Conservation (phyloP, 257 asterid species). For the Lycium ferocissimum region DNA sequence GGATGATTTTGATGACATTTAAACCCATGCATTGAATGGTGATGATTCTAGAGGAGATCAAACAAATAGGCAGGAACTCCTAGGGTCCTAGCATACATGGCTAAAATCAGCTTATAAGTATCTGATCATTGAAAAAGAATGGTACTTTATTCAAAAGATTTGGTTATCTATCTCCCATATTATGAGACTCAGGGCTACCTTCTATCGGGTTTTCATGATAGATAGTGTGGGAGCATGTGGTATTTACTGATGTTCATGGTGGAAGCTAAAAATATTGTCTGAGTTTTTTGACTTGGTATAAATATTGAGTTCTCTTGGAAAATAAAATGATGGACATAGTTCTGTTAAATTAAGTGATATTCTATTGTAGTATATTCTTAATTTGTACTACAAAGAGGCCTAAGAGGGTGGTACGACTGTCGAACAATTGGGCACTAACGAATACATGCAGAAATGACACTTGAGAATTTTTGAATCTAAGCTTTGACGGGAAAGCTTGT, state of each 20-base stretch:
- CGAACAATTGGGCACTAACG: too few relatives aligned
- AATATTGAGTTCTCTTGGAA: background rate
- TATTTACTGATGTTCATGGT: background rate
- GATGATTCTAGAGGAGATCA: background rate
- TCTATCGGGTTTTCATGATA: too few relatives aligned
- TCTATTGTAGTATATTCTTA: too few relatives aligned
- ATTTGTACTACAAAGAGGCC: too few relatives aligned
- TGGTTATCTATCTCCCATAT: background rate
- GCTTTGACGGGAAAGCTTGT: too few relatives aligned
- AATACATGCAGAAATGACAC: too few relatives aligned
- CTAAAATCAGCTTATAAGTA: background rate
- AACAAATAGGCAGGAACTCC: background rate
- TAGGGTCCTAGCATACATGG: background rate
- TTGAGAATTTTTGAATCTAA: too few relatives aligned
- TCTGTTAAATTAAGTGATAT: background rate
- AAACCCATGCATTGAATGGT: background rate
- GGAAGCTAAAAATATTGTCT: too few relatives aligned
- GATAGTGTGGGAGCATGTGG: background rate
- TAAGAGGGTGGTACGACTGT: too few relatives aligned
- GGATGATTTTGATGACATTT: background rate
- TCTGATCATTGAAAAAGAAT: background rate
- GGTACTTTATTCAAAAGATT: background rate
- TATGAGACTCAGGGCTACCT: background rate
- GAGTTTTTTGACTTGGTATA: background rate
- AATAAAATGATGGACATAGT: background rate